Evolutionary conservation across 495 filamentous ascomycete genomes (phyloP).

Genomic region (Podospora fimiseda): DNA sequence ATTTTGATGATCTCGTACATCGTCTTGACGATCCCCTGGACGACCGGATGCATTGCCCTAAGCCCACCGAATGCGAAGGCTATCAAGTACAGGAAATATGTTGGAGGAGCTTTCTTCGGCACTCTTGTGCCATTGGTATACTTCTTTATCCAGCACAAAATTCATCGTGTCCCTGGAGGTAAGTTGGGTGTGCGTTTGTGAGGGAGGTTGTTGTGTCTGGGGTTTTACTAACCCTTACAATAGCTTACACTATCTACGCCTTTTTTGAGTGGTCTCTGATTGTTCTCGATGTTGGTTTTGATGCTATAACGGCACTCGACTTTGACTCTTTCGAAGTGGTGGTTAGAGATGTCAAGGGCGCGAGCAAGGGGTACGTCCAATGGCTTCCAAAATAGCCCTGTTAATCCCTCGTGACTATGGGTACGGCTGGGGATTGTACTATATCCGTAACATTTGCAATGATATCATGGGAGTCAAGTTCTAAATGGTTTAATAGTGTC

Average conservation of each 20-base stretch:
- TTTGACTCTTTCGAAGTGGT: conserved; percentile 87
- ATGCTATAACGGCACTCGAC: conserved; percentile 93
- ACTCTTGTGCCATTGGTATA: conserved; percentile 87
- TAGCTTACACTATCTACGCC: conserved; percentile 96
- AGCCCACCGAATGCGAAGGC: conserved; percentile 81
- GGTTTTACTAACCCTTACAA: conserved; percentile 13
- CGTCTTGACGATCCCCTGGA: conserved; percentile 93
- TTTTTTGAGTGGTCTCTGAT: conserved; percentile 98
- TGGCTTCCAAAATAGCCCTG: conserved; percentile 78
- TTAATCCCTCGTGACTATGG: conserved; percentile 8
- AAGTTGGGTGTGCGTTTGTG: conserved; percentile 25
- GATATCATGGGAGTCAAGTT: conserved; percentile 30
- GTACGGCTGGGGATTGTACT: conserved; percentile 17
- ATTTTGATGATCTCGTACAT: conserved; percentile 99
- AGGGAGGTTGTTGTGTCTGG: conserved; percentile 4
- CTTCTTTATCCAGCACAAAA: conserved; percentile 98
- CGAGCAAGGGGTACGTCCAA: conserved; percentile 98
- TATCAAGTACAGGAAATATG: conserved; percentile 80
- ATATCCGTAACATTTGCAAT: conserved; percentile 34
- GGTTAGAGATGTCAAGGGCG: conserved; percentile 80
- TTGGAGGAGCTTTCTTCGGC: conserved; percentile 82
- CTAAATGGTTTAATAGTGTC: conserved; percentile 32
- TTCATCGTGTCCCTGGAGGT: conserved; percentile 93
- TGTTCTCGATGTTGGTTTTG: conserved; percentile 91
- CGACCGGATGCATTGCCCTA: conserved; percentile 77